Conservation (phyloP, 306 rosid genomes). For the Vigna radiata region DNA sequence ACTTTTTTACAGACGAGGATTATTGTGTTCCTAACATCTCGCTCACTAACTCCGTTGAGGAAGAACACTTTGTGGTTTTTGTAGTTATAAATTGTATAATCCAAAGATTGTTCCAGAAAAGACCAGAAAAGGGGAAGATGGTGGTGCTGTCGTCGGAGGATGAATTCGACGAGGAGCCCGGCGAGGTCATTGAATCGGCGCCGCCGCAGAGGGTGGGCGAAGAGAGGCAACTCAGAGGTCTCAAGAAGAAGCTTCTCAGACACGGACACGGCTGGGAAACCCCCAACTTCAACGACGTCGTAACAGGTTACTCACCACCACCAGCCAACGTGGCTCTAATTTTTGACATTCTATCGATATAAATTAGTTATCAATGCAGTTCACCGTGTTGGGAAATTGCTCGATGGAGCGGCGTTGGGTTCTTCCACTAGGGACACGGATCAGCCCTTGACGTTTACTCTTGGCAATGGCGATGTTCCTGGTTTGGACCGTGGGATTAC, state of each 20-base stretch:
- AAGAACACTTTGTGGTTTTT: no score
- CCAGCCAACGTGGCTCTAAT: no score
- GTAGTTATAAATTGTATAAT: no score
- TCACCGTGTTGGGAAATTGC: conserved; percentile 61
- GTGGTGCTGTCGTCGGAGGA: conserved; percentile 51
- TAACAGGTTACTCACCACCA: conserved; percentile 48
- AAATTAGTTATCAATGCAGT: conserved; percentile 46
- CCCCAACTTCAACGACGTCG: conserved; percentile 68
- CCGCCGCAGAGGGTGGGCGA: conserved; percentile 76
- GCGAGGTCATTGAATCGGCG: conserved; percentile 73
- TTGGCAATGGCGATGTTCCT: conserved; percentile 54
- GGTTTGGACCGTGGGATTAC: conserved; percentile 63
- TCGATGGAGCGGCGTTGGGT: conserved; percentile 59
- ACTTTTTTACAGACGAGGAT: no score
- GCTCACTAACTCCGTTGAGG: no score
- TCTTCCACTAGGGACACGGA: conserved; percentile 40
- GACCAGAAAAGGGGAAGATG: conserved; percentile 37
- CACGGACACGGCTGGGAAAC: conserved; percentile 67
- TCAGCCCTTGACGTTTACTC: conserved; percentile 42
- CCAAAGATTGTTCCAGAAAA: neutral
- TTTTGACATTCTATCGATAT: no score
- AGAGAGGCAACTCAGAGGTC: conserved; percentile 59
- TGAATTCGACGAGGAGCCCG: conserved; percentile 53
- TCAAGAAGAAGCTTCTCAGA: conserved; percentile 68
- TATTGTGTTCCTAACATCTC: no score